Evolutionary conservation across 768 basidiomycete species (phyloP), one percentile per base, ranked within the genome.

Genomic region (Tylopilus subfusipes): DNA sequence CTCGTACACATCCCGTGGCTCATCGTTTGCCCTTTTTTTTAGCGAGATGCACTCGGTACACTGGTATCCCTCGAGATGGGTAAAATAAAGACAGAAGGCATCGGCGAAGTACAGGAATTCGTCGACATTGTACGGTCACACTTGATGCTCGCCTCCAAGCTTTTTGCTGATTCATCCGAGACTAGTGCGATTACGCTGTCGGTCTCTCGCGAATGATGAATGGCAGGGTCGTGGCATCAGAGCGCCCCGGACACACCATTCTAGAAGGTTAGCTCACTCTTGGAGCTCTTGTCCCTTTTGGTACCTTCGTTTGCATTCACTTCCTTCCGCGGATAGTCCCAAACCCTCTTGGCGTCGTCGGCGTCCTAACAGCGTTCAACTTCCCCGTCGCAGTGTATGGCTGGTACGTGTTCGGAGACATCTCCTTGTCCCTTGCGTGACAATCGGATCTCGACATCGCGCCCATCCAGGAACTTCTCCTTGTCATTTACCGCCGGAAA

Each of bases 201-300:
- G 94, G 94, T 14, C 75, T 97, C 39, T 95, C 93, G 16, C 81
- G 93, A 61, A 93, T 92, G 84, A 95, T 96, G 90, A 92, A 92
- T 57, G 94, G 94, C 31, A 80, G 85, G 49, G 82, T 96, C 13
- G 78, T 97, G 54, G 84, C 88, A 33, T 94, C 92, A 50, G 94
- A 97, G 70, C 79, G 94, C 59, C 87, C 89, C 18, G 93, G 92
- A 9, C 94, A 97, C 67, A 83, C 86, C 24, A 96, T 97, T 62
- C 78, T 93, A 24, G 94, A 97, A 82, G 85, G 93, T 88, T 51
- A 53, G 56, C 58, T 34, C 46, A 16, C 18, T 38, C 47, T 49
- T 30, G 18, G 24, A 36, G 25, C 1, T 29, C 8, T 34, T 42
- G 50, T 29, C 45, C 46, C 42, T 19, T 52, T 56, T 44, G 4